phyloP scores from a whole-genome alignment of 768 basidiomycete species.

The Suillus subluteus region DNA sequence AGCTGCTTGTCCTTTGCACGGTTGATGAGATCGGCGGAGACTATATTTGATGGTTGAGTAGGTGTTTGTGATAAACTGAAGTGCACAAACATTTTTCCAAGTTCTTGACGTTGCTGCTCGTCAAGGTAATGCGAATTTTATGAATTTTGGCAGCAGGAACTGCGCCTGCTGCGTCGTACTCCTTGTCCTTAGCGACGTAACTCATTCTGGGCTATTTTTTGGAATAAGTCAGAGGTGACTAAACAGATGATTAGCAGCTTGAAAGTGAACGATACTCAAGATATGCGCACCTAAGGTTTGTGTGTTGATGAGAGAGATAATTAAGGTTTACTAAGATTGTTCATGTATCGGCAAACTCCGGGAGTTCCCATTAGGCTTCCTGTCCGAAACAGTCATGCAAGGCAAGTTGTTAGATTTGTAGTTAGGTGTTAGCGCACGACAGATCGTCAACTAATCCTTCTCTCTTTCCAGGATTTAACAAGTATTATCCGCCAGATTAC shows the following conservation, averaged over 20 bases:
- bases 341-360: slow-evolving; percentile 1
- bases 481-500: slow-evolving; percentile 80
- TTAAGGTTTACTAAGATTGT: neutral
- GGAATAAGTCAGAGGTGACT: slow-evolving; percentile 88
- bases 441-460: slow-evolving; percentile 16
- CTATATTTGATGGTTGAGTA: slow-evolving; percentile 51
- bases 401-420: slow-evolving; percentile 30
- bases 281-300: slow-evolving; percentile 8
- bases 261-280: neutral
- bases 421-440: neutral
- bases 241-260: neutral
- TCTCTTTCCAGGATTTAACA: slow-evolving; percentile 61
- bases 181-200: slow-evolving; percentile 99
- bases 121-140: slow-evolving; percentile 99
- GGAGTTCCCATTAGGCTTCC: neutral
- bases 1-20: slow-evolving; percentile 99
- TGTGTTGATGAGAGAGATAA: slow-evolving; percentile 5
- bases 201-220: slow-evolving; percentile 63
- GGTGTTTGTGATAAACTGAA: neutral
- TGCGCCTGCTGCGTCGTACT: slow-evolving; percentile 93
- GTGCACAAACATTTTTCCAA: slow-evolving; percentile 88
- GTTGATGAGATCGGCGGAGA: slow-evolving; percentile 96
- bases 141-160: slow-evolving; percentile 91
- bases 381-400: slow-evolving; percentile 40
- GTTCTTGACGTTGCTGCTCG: slow-evolving; percentile 96